phyloP scores from a whole-genome alignment of 1,284 basidiomycete genomes.

The Papiliotrema flavescens region DNA sequence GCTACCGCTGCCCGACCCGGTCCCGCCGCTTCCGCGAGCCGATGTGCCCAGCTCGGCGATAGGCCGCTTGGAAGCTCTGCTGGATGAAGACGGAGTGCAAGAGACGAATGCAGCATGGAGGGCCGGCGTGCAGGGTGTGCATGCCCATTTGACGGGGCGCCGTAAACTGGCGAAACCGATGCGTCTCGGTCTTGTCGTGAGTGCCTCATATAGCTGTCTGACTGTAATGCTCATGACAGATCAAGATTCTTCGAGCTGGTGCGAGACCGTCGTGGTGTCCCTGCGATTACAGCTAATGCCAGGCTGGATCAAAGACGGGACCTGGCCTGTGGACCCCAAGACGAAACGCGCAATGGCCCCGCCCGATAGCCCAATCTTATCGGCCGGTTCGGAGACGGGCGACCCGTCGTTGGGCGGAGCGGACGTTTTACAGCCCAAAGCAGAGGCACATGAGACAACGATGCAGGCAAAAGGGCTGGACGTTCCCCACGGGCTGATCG shows the following conservation, averaged over 20 bases:
- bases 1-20: constrained; percentile 14
- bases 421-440: not conserved
- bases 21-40: constrained; percentile 3
- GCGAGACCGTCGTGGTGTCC: not conserved
- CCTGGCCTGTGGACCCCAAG: constrained; percentile 41
- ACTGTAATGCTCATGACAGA: constrained; percentile 16
- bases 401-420: not conserved
- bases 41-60: constrained; percentile 10
- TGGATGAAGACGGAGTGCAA: constrained; percentile 32
- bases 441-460: not conserved
- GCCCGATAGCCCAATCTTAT: constrained; percentile 23
- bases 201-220: constrained; percentile 7
- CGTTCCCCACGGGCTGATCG: not conserved
- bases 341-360: constrained; percentile 23
- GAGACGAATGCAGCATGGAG: constrained; percentile 37
- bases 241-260: constrained; percentile 25
- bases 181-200: constrained; percentile 40
- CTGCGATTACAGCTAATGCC: constrained; percentile 17
- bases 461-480: not conserved
- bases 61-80: constrained; percentile 31
- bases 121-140: constrained; percentile 34
- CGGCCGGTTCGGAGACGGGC: not conserved
- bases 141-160: constrained; percentile 27
- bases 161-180: constrained; percentile 33
- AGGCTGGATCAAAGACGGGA: constrained; percentile 45